Percentiles rank a stretch among this genome's conserved stretches.
phyloP scores from a whole-genome alignment of 2,329 filamentous ascomycete genomes.

The Aureobasidium subglaciale region DNA sequence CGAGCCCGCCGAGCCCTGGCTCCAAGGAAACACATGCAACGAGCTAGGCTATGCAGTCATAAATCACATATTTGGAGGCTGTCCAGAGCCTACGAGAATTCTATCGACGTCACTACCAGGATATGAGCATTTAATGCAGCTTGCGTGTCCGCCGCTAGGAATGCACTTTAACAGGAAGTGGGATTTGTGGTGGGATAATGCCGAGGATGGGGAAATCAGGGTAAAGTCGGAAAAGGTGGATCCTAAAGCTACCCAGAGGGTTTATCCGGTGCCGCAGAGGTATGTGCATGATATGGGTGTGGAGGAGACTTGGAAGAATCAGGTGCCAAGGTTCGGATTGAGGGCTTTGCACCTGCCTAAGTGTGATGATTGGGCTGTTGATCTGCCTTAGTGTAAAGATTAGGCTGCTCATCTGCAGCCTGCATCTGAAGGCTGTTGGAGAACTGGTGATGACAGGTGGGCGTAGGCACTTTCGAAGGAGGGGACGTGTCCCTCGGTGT shows the following conservation, averaged over 20 bases:
- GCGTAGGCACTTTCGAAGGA: too few species aligned
- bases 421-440: too few species aligned
- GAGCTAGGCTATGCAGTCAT: background rate
- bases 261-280: background rate
- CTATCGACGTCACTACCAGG: too few species aligned
- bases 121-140: background rate
- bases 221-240: background rate
- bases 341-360: background rate
- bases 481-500: too few species aligned
- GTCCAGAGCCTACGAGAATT: too few species aligned
- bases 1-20: background rate
- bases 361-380: background rate
- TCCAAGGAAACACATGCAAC: background rate
- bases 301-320: background rate
- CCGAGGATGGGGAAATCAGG: too few species aligned
- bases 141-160: background rate
- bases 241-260: background rate
- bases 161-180: background rate
- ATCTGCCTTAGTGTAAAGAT: too few species aligned
- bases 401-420: too few species aligned
- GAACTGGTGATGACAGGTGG: too few species aligned
- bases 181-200: background rate
- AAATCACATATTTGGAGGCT: background rate
- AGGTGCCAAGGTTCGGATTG: background rate
- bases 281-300: background rate